Evolutionary conservation across 495 filamentous ascomycete genomes (phyloP).

Genomic region (Penicillium chermesinum): DNA sequence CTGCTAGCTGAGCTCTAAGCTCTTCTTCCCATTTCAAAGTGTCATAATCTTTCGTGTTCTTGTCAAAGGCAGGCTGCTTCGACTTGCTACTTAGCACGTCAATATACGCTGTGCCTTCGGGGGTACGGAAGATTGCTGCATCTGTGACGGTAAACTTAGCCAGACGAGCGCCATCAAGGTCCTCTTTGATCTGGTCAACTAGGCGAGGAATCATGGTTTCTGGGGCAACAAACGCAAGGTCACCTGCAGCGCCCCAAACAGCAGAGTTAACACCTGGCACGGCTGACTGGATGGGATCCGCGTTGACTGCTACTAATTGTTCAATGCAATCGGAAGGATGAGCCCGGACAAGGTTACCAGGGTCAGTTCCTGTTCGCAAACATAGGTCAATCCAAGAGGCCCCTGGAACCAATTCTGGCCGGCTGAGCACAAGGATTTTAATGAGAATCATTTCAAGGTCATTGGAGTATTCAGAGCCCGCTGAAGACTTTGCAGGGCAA

Average conservation of each 20-base stretch:
- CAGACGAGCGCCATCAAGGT: slow-evolving; percentile 63
- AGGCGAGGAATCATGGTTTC: slow-evolving; percentile 72
- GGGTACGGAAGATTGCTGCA: slow-evolving; percentile 83
- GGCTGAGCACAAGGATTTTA: slow-evolving; percentile 69
- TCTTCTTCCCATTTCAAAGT: slow-evolving; percentile 97
- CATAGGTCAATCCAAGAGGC: slow-evolving; percentile 85
- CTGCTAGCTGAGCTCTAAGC: slow-evolving; percentile 76
- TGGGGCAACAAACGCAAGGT: slow-evolving; percentile 89
- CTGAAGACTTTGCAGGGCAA: slow-evolving; percentile 46
- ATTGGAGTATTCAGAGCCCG: slow-evolving; percentile 32
- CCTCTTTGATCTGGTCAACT: slow-evolving; percentile 62
- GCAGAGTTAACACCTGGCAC: slow-evolving; percentile 54
- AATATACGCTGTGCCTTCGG: slow-evolving; percentile 79
- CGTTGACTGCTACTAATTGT: slow-evolving; percentile 35
- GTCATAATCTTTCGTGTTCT: slow-evolving; percentile 87
- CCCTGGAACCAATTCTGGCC: slow-evolving; percentile 69
- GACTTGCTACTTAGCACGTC: slow-evolving; percentile 81
- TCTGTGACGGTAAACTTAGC: slow-evolving; percentile 73
- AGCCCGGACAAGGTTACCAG: slow-evolving; percentile 63
- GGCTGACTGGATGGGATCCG: slow-evolving; percentile 38
- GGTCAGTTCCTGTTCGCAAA: slow-evolving; percentile 71
- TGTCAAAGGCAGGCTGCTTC: slow-evolving; percentile 61
- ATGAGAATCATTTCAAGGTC: slow-evolving; percentile 60
- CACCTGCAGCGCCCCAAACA: slow-evolving; percentile 74
- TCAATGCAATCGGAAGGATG: slow-evolving; percentile 46